Evolutionary conservation across 805 yeast species (phyloP).

Genomic region (Lipomyces sp.): DNA sequence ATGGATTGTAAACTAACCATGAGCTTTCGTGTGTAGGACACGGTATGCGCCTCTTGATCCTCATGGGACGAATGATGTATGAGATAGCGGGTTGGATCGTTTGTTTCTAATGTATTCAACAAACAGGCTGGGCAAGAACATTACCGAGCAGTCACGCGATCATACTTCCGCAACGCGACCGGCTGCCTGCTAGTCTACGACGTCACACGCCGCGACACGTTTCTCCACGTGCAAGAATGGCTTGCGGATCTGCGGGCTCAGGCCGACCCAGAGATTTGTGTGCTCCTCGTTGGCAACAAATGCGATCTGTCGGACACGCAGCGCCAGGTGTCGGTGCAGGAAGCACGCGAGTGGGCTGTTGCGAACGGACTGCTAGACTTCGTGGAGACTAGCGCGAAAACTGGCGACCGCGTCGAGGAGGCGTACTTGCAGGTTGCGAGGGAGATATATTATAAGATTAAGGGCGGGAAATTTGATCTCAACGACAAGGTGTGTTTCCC

Average conservation of each 20-base stretch:
- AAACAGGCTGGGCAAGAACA: slow-evolving; percentile 39
- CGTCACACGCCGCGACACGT: slow-evolving; percentile 38
- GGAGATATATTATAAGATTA: slow-evolving; percentile 36
- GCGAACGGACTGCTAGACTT: slow-evolving; percentile 45
- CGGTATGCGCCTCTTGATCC: slow-evolving; percentile 15
- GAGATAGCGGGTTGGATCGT: not conserved
- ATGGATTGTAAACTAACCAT: not conserved
- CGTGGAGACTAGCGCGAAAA: slow-evolving; percentile 60
- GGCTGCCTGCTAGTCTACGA: slow-evolving; percentile 41
- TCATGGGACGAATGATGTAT: not conserved
- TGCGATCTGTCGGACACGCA: slow-evolving; percentile 47
- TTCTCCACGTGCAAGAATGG: slow-evolving; percentile 54
- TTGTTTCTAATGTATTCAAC: not conserved
- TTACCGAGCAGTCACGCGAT: slow-evolving; percentile 39
- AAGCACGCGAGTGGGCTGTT: slow-evolving; percentile 47
- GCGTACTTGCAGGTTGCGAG: slow-evolving; percentile 42
- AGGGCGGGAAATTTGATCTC: slow-evolving; percentile 35
- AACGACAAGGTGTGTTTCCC: slow-evolving; percentile 33
- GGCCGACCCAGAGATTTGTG: slow-evolving; percentile 62
- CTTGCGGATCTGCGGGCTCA: slow-evolving; percentile 66
- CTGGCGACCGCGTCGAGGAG: slow-evolving; percentile 53
- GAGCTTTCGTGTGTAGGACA: slow-evolving; percentile 17
- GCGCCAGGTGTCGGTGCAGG: slow-evolving; percentile 36
- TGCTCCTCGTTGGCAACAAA: slow-evolving; percentile 81
- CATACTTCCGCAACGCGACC: slow-evolving; percentile 40